These are phyloP conservation scores for Backusella tarrabulga DNA, from an alignment of 192 early-diverging fungal genomes.

Conservation along the genomic window DNA sequence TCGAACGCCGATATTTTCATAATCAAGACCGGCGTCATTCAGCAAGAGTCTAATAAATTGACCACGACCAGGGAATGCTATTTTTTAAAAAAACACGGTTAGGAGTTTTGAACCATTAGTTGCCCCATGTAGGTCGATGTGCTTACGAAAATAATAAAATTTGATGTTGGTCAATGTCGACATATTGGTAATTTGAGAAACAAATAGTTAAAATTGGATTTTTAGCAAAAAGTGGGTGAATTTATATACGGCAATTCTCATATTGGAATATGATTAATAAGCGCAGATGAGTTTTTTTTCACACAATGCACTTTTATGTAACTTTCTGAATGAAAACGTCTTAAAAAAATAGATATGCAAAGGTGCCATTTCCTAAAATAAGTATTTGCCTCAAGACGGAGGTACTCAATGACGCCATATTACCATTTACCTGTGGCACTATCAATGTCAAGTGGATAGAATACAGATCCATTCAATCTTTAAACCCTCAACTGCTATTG, in stretches of 20 bases:
- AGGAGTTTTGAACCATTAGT: neutral
- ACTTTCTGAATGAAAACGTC: neutral
- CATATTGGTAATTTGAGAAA: neutral
- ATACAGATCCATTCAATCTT: too few relatives aligned
- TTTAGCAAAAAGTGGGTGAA: neutral
- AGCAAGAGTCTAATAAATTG: neutral
- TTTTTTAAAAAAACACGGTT: neutral
- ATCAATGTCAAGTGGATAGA: too few relatives aligned
- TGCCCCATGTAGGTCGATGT: rapidly evolving
- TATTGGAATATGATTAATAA: neutral
- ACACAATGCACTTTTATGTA: neutral
- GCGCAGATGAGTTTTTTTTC: neutral
- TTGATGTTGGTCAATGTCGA: neutral
- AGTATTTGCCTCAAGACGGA: neutral
- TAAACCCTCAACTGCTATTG: too few relatives aligned
- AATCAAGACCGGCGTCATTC: neutral
- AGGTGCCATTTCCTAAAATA: neutral
- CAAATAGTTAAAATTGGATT: neutral
- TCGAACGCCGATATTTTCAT: neutral
- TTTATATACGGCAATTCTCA: neutral
- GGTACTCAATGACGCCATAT: neutral
- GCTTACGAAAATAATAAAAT: neutral
- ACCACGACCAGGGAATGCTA: neutral
- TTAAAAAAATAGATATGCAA: neutral
- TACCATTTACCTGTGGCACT: neutral